A percentile compares a stretch with the other conserved stretches of the same genome.
These are phyloP conservation scores for Pleurotus djamor DNA, from an alignment of 768 basidiomycete species.

Conservation along the genomic window DNA sequence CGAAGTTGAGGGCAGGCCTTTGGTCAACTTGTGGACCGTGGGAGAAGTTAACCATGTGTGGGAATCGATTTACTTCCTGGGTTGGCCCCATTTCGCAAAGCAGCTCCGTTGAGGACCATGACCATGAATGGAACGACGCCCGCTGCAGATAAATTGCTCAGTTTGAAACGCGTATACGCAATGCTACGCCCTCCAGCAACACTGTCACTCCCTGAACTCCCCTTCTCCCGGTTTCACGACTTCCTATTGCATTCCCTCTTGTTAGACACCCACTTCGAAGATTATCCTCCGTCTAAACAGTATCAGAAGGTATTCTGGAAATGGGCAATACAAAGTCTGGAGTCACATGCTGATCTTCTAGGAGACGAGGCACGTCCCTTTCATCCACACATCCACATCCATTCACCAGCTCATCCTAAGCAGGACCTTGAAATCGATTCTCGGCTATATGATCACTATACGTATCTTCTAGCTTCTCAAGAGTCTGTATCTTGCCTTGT, in stretches of 20 bases:
- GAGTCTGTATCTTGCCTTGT: constrained; percentile 23
- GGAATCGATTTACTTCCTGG: not conserved
- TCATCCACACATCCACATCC: not conserved
- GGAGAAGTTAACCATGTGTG: not conserved
- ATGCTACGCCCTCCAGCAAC: constrained; percentile 41
- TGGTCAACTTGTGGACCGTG: not conserved
- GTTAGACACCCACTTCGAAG: constrained; percentile 45
- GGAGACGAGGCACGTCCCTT: constrained; percentile 43
- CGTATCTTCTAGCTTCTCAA: constrained; percentile 41
- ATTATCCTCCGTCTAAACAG: constrained; percentile 60
- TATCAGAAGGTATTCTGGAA: constrained; percentile 77
- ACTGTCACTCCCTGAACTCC: constrained; percentile 39
- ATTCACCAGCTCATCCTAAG: constrained; percentile 5
- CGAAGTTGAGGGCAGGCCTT: not conserved
- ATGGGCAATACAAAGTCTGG: constrained; percentile 57
- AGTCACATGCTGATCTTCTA: constrained; percentile 26
- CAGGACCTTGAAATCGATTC: constrained; percentile 64
- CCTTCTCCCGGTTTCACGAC: constrained; percentile 41
- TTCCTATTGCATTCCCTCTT: constrained; percentile 56
- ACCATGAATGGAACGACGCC: not conserved
- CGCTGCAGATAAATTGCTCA: constrained; percentile 33
- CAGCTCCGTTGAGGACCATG: not conserved
- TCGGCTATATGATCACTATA: constrained; percentile 61
- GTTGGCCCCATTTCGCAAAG: not conserved
- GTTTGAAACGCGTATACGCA: constrained; percentile 50